Evolutionary conservation across 495 filamentous ascomycete genomes (phyloP), one percentile per base, ranked within the genome.

Genomic region (Penicillium lagena): DNA sequence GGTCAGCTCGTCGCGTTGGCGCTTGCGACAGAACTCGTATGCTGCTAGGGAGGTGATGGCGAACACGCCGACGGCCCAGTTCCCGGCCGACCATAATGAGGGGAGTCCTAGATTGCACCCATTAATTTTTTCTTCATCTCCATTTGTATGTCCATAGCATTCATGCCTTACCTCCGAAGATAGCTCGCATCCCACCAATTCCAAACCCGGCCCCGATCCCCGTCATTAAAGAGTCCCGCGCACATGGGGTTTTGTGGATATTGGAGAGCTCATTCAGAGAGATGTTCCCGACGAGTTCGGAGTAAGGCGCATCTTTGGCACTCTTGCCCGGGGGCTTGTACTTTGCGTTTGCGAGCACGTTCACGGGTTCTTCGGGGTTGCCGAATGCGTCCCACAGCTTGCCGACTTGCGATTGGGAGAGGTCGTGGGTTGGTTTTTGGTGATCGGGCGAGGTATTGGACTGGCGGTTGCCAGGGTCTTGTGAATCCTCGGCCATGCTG

Each of bases 41-140:
- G 81, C 79, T 38, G 70, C 68, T 13, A 86, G 60, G 3, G 85
- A 81, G 10, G 67, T 73, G 35, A 82, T 52, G 9, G 77, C 70
- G 52, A 90, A 93, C 9, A 77, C 66, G n/a, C 81, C 85, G 10
- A 89, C 86, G 1, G 89, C 89, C 86, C 87, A 95, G 58, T 90
- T 90, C 28, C 80, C 83, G 6, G 86, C 83, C 29, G 63, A 63
- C 67, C 66, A 72, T 37, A 77, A 53, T 17, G 69, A 62, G 9
- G 62, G 62, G 32, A 66, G 42, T 37, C 70, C 74, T 78, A 49
- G 22, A 27, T 43, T 9, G n/a, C 14, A 51, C 11, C 14, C n/a
- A 28, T 50, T 43, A 52, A 49, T 28, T 13, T 12, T 34, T 27
- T 6, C 11, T 33, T 9, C 34, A 9, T 40, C 5, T 12, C 7